Evolutionary conservation across 2,329 filamentous ascomycete species (phyloP), one percentile per base, ranked within the genome.

Genomic region (Sclerotinia borealis): DNA sequence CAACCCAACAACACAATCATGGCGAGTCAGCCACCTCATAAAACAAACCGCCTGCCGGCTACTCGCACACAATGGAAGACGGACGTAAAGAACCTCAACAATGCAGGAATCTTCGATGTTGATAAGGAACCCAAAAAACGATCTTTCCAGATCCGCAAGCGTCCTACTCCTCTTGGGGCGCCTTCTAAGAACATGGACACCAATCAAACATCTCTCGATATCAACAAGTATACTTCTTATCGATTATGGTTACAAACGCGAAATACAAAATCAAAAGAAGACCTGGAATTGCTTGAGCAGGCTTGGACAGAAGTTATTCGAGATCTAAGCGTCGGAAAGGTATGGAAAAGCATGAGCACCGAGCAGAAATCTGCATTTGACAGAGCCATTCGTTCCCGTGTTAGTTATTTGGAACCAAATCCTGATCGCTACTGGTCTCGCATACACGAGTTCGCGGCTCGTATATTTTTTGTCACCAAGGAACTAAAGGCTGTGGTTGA

Each of bases 101-200:
- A 15, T 0, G 15, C 10, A 31, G 31, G 0, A 1, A 2, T 0
- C 51, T 6, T 13, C 4, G 10, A 29, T 1, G 17, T 4, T 1
- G 17, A 49, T 8, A 49, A 7, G 15, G 17, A 31, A 29, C 17
- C 22, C 3, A 11, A n/a, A 41, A 10, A n/a, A 11, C 17, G 6
- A n/a, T 15, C 6, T 43, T 1, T 0, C 3, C 10, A 49, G 25
- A 31, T 49, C 5, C 15, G 15, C 43, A 47, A 47, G 43, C 47
- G 4, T n/a, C 27, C 47, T 31, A 2, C 31, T 49, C 19, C 47
- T 2, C 15, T 31, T 2, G 2, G 15, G 10, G 3, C 27, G 37
- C 15, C 22, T 54, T 19, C 22, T 15, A 27, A 22, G 3, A 19
- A 25, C 9, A 13, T 27, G 7, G 22, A 39, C 4, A 5, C 11